Base-by-base conservation (phyloP, 1,284 basidiomycete species). In the Cutaneotrichosporon cyanovorans region DNA sequence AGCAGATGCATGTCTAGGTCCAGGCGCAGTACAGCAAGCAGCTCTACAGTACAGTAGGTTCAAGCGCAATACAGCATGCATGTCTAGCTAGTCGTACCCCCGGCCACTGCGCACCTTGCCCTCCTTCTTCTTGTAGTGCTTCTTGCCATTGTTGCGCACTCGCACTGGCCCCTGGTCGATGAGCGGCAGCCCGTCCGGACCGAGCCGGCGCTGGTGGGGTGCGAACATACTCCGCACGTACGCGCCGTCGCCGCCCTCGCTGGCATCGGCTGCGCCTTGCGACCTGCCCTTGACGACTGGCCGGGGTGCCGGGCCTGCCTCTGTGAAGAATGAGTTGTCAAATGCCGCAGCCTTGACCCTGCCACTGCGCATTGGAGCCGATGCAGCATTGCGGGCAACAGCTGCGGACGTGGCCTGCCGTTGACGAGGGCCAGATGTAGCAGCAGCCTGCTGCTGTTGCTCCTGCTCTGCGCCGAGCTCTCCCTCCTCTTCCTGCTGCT, bases 51-150 rank as follows among this genome's bases (percentile, higher is more conserved):
- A n/a, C n/a, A n/a, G n/a, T n/a, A n/a, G n/a, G n/a, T n/a, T n/a
- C n/a, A n/a, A n/a, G n/a, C n/a, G n/a, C n/a, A n/a, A n/a, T n/a
- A n/a, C n/a, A n/a, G n/a, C 12, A 28, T 28, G 25, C 25, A 28
- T 28, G n/a, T n/a, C 25, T 28, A 18, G 5, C 49, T 61, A 69
- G 42, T 92, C 91, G 61, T 95, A 95, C 23, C 91, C 91, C 62
- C 80, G 83, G 21, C 91, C 91, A 61, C 86, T 89, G 57, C 91
- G 75, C 71, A 89, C 84, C 73, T 96, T 96, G 46, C 79, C 79
- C 46, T 77, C 87, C 82, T 73, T 78, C 62, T 83, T 85, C 74
- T 92, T 97, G 75, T 88, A 87, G 61, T 86, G 84, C 68, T 90
- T 92, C 76, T 95, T 96, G 18, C 80, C 76, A 36, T 73, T 75